phyloP scores from a whole-genome alignment of 345 rosid genomes.

The Bretschneidera sinensis region DNA sequence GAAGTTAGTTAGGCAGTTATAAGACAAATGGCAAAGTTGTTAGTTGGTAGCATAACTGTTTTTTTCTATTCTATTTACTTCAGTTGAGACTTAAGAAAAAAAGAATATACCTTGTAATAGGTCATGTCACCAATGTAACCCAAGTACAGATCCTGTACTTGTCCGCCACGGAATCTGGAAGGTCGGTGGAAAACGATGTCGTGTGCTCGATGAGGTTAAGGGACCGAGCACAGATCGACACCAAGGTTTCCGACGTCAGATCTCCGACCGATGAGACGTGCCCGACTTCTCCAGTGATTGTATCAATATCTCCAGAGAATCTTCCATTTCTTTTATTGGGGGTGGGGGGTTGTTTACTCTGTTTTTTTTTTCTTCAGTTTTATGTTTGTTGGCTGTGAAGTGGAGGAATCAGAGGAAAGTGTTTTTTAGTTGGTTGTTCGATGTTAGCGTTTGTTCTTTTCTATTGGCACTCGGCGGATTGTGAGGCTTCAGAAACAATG shows the following conservation, averaged over 20 bases:
- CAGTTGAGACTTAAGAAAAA: too few relatives aligned
- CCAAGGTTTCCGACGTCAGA: conserved; percentile 37
- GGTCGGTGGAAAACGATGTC: conserved; percentile 26
- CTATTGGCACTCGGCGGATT: too few relatives aligned
- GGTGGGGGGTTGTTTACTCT: too few relatives aligned
- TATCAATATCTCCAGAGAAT: conserved; percentile 31
- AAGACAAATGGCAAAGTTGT: too few relatives aligned
- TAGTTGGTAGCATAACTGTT: too few relatives aligned
- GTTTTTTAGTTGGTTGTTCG: too few relatives aligned
- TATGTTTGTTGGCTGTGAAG: neutral
- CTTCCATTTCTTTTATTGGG: conserved; percentile 36
- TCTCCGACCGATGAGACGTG: conserved; percentile 33
- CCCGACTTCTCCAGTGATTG: conserved; percentile 43
- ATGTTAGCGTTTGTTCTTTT: too few relatives aligned
- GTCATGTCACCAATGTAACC: conserved; percentile 59
- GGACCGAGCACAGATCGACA: conserved; percentile 60
- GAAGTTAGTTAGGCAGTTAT: too few relatives aligned
- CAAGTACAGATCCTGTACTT: conserved; percentile 53
- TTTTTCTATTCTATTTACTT: too few relatives aligned
- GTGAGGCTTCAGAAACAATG: too few relatives aligned
- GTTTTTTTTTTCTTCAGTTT: neutral
- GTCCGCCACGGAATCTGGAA: conserved; percentile 49
- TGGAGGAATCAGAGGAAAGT: too few relatives aligned
- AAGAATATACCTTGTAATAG: conserved; percentile 50
- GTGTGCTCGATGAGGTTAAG: conserved; percentile 46